phyloP scores from a whole-genome alignment of 768 basidiomycete genomes.

The Clathrus columnatus region DNA sequence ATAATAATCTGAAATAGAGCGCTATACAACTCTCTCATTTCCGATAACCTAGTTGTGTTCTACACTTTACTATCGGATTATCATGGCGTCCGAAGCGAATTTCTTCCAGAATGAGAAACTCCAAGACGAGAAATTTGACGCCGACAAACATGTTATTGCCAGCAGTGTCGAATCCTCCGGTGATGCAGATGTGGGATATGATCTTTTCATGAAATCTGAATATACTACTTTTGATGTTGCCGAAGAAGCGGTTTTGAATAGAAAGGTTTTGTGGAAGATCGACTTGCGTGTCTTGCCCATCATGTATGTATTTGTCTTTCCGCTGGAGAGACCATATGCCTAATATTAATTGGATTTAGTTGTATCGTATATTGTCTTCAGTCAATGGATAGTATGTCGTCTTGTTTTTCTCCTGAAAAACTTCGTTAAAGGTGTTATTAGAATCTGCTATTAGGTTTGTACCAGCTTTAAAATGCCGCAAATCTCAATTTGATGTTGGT shows the following conservation, averaged over 20 bases:
- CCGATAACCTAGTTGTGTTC: too few species aligned
- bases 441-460: slow-evolving; percentile 7
- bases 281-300: slow-evolving; percentile 6
- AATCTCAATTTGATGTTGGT: not conserved
- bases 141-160: not conserved
- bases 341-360: not conserved
- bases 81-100: not conserved
- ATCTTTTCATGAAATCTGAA: slow-evolving; percentile 1
- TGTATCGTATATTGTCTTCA: slow-evolving; percentile 9
- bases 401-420: not conserved
- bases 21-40: too few species aligned
- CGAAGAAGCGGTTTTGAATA: not conserved
- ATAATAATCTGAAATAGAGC: too few species aligned
- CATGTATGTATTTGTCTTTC: not conserved
- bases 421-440: not conserved
- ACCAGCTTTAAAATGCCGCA: not conserved
- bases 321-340: not conserved
- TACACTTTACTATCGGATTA: not conserved
- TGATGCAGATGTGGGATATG: slow-evolving; percentile 2
- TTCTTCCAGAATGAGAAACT: not conserved
- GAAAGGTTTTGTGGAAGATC: slow-evolving; percentile 5
- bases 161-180: not conserved
- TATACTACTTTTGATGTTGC: not conserved
- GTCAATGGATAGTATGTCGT: slow-evolving; percentile 9
- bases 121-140: not conserved